Conservation (phyloP, 176 grass and related monocot genomes). For the Oryza australiensis region DNA sequence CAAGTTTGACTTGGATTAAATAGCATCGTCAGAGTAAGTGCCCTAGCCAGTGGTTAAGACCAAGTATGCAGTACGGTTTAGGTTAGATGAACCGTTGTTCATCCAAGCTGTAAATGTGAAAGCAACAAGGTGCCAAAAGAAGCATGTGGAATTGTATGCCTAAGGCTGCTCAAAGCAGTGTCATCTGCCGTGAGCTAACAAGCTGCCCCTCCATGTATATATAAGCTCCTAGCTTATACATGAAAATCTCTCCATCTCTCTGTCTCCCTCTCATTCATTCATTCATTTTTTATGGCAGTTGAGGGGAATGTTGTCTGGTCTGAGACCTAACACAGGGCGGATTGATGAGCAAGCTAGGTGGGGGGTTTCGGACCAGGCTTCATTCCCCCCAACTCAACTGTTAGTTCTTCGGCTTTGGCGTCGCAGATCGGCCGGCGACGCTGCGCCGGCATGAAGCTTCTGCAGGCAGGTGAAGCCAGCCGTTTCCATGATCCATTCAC, state of each 20-base stretch:
- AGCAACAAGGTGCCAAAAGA: constrained; percentile 47
- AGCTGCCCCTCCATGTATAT: constrained; percentile 22
- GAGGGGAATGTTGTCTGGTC: constrained; percentile 96
- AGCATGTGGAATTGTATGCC: constrained; percentile 40
- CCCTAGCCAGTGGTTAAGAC: not conserved
- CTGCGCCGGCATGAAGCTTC: not conserved
- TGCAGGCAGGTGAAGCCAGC: not conserved
- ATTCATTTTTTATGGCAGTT: constrained; percentile 48
- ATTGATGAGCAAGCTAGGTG: not conserved
- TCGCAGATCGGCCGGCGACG: not conserved
- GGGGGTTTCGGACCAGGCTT: constrained; percentile 97
- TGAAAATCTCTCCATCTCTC: not conserved
- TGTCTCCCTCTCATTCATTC: not conserved
- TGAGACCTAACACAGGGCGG: constrained; percentile 56
- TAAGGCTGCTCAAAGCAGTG: constrained; percentile 43
- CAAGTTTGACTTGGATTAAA: constrained; percentile 36
- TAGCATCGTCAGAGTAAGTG: not conserved
- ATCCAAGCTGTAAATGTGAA: constrained; percentile 43
- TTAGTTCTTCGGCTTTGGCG: not conserved
- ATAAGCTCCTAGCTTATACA: not conserved
- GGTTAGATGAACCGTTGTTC: not conserved
- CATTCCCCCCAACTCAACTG: constrained; percentile 93
- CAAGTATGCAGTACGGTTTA: not conserved
- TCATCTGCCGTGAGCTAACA: constrained; percentile 16
- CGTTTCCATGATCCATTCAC: not conserved